A percentile compares a stretch with the other conserved stretches of the same genome.
These are phyloP conservation scores for Cenchrus fungigraminus DNA, from an alignment of 176 grass and related monocot genomes.

Conservation along the genomic window DNA sequence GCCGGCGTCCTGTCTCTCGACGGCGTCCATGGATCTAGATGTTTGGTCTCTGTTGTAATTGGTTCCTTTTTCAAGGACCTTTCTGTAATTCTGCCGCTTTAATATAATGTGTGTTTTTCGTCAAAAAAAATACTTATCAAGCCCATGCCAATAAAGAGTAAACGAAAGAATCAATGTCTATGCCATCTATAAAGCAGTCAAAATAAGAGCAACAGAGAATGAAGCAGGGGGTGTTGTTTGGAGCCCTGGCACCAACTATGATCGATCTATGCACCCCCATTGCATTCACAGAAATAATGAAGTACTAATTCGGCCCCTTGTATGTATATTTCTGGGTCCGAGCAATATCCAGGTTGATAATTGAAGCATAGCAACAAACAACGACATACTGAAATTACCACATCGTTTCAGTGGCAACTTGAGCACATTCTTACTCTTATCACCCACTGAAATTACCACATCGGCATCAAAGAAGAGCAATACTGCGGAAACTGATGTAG, in stretches of 20 bases:
- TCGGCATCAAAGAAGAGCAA: background rate
- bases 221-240: background rate
- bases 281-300: background rate
- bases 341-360: background rate
- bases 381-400: background rate
- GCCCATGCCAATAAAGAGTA: background rate
- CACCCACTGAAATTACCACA: conserved; percentile 10
- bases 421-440: background rate
- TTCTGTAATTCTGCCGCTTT: no score
- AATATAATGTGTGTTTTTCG: no score
- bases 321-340: background rate
- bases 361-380: background rate
- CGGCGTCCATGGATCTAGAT: no score
- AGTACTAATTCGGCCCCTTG: background rate
- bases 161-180: background rate
- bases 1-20: no score
- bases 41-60: no score
- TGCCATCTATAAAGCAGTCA: background rate
- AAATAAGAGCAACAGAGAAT: background rate
- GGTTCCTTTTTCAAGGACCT: no score
- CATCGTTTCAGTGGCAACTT: background rate
- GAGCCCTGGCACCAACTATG: no score
- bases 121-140: background rate
- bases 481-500: background rate
- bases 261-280: background rate